Conservation (phyloP, 2,329 filamentous ascomycete genomes). For the Fusarium incarnatum region DNA sequence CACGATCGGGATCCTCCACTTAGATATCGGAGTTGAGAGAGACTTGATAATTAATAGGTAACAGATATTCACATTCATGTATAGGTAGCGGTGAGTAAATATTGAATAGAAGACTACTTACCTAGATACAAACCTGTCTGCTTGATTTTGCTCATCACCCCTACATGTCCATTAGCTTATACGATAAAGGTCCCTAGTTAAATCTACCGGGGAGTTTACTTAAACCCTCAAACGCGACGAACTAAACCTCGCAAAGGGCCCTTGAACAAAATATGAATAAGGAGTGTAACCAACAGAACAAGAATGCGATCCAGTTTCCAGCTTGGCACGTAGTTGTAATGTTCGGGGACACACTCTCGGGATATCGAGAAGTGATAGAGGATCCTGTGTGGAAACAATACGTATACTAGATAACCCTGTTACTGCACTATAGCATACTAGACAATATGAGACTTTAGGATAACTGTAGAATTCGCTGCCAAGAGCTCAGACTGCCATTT, state of each 20-base stretch:
- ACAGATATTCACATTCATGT: neutral
- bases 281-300: neutral
- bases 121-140: neutral
- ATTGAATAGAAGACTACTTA: neutral
- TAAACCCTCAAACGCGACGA: neutral
- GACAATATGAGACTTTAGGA: neutral
- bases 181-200: neutral
- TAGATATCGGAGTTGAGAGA: constrained; percentile 34
- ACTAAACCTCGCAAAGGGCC: neutral
- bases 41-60: neutral
- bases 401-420: neutral
- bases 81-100: neutral
- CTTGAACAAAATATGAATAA: neutral
- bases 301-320: neutral
- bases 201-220: neutral
- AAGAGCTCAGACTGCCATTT: neutral
- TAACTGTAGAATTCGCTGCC: neutral
- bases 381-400: neutral
- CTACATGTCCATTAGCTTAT: neutral
- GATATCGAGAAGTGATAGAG: neutral
- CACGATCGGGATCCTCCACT: constrained; percentile 49
- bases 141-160: neutral
- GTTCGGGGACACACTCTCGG: neutral
- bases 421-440: neutral
- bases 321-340: neutral